Conservation (phyloP, 202 grass and related monocot genomes). For the Bolboschoenoplectus hybrid region DNA sequence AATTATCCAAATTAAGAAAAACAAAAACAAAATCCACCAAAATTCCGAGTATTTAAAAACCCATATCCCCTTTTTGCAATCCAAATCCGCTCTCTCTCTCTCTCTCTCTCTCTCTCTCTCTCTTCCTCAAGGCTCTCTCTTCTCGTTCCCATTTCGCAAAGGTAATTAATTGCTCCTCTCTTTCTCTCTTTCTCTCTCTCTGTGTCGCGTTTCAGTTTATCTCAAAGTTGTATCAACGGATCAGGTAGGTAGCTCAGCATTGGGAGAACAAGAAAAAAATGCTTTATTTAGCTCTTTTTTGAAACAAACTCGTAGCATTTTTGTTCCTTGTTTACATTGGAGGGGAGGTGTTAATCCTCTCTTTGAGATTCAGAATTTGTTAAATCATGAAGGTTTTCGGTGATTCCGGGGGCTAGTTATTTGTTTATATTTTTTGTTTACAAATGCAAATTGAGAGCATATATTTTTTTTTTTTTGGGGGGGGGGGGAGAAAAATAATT, state of each 20-base stretch:
- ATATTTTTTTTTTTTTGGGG: background rate
- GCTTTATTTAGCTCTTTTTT: constrained; percentile 4
- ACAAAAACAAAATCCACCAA: background rate
- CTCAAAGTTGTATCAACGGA: background rate
- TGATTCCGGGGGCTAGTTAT: constrained; percentile 16
- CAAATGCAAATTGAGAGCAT: background rate
- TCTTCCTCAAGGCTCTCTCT: background rate
- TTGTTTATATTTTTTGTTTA: background rate
- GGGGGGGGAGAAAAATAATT: background rate
- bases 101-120: background rate
- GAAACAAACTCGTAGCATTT: background rate
- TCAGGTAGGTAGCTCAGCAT: background rate
- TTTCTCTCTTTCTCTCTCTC: constrained; percentile 2
- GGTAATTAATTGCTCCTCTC: background rate
- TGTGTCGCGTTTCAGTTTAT: background rate
- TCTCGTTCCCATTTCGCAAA: constrained; percentile 9
- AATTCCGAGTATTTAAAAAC: constrained; percentile 27
- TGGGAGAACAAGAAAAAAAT: background rate
- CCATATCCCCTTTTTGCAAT: background rate
- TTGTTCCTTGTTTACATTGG: background rate
- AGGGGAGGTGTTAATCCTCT: background rate
- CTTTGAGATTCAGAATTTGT: background rate
- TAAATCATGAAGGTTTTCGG: background rate
- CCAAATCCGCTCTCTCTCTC: background rate
- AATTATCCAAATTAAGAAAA: constrained; percentile 32